phyloP scores from a whole-genome alignment of 225 moss, liverwort and hornwort species.

The Pleurozium schreberi region DNA sequence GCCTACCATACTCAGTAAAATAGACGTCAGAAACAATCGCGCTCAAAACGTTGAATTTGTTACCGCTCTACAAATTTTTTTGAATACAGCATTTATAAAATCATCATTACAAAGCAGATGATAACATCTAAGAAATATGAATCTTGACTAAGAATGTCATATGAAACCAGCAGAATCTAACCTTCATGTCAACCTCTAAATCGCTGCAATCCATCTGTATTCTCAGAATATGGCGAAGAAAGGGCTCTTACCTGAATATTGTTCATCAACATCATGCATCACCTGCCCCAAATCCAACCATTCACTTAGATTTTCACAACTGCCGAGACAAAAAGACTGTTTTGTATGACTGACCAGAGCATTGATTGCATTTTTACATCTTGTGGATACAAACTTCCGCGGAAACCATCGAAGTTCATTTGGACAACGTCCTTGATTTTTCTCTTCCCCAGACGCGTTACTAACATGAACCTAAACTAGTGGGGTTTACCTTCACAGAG shows the following conservation, averaged over 20 bases:
- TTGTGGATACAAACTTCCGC: not conserved
- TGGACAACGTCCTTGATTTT: not conserved
- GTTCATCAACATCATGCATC: conserved; percentile 58
- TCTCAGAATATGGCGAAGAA: not conserved
- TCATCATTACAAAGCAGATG: not conserved
- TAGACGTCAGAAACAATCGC: not conserved
- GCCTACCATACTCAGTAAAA: not conserved
- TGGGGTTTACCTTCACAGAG: conserved; percentile 24
- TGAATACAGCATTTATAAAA: not conserved
- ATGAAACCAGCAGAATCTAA: not conserved
- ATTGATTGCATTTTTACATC: not conserved
- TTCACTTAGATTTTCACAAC: conserved; percentile 1
- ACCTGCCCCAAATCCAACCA: conserved; percentile 29
- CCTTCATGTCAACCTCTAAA: not conserved
- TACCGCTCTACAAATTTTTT: not conserved
- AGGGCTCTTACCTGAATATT: conserved; percentile 40
- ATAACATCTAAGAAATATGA: not conserved
- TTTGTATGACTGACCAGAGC: not conserved
- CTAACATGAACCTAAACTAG: not conserved
- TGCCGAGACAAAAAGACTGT: not conserved
- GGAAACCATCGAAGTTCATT: not conserved
- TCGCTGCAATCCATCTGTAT: not conserved
- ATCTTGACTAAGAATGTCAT: not conserved
- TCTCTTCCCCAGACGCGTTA: not conserved
- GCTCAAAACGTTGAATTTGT: not conserved